phyloP scores from a whole-genome alignment of 75 land plant species.

The Cryptomeria japonica region DNA sequence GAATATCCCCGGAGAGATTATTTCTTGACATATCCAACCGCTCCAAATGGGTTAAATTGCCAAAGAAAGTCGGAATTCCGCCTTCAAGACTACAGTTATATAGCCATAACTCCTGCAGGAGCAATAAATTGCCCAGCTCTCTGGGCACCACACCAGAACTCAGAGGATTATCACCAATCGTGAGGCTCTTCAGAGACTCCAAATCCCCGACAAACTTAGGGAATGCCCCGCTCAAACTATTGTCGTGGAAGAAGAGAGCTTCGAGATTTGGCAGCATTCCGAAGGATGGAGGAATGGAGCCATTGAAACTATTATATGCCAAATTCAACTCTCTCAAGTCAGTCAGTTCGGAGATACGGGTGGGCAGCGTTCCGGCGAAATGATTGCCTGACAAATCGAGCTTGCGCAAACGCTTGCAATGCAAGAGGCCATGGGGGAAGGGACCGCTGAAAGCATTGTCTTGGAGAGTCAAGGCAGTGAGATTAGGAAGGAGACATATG shows the following conservation, averaged over 20 bases:
- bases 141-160: constrained; percentile 17
- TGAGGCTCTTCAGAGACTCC: constrained; percentile 8
- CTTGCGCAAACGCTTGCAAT: too few species aligned
- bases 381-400: too few species aligned
- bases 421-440: too few species aligned
- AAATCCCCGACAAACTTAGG: constrained; percentile 14
- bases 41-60: too few species aligned
- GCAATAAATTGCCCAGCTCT: too few species aligned
- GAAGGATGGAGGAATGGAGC: constrained; percentile 24
- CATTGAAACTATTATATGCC: not conserved
- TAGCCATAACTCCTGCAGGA: too few species aligned
- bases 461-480: too few species aligned
- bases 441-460: too few species aligned
- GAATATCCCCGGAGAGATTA: constrained; percentile 49
- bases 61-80: too few species aligned
- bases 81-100: too few species aligned
- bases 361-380: not conserved
- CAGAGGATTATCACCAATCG: constrained; percentile 16
- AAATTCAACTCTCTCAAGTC: too few species aligned
- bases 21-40: constrained; percentile 20
- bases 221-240: constrained; percentile 25
- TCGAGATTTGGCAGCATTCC: constrained; percentile 24
- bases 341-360: not conserved
- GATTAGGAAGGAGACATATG: too few species aligned
- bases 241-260: constrained; percentile 23